phyloP scores from a whole-genome alignment of 352 stramenopile genomes.

The Discostella stelligera region DNA sequence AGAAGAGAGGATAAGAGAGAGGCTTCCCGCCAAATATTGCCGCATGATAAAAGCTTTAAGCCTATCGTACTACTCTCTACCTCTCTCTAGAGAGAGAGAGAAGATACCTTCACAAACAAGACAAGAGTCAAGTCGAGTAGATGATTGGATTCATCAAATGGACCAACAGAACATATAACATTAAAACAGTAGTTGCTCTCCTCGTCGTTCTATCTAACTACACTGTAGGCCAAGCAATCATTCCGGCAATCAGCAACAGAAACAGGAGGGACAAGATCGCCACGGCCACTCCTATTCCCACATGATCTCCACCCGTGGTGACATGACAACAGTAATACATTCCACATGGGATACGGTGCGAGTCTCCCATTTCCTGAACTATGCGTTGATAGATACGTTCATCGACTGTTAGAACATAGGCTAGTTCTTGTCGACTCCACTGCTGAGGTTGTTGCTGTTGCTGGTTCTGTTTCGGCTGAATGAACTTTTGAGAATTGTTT shows the following conservation, averaged over 20 bases:
- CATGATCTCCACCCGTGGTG: constrained; percentile 51
- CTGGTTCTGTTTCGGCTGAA: not conserved
- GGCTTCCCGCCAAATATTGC: too few relatives aligned
- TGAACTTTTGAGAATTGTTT: too few relatives aligned
- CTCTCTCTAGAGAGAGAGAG: too few relatives aligned
- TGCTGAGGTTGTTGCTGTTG: not conserved
- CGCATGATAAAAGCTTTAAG: too few relatives aligned
- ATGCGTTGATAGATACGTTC: constrained; percentile 54
- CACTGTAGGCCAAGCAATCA: constrained; percentile 32
- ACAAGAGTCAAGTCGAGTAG: too few relatives aligned
- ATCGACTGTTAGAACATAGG: constrained; percentile 61
- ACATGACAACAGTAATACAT: constrained; percentile 73
- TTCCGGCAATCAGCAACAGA: constrained; percentile 29
- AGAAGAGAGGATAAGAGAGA: too few relatives aligned
- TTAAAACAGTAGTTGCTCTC: not conserved
- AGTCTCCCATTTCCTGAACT: constrained; percentile 52
- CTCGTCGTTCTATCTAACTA: not conserved
- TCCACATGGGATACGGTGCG: constrained; percentile 44
- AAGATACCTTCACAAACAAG: too few relatives aligned
- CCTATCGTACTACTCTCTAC: too few relatives aligned
- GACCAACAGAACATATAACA: too few relatives aligned
- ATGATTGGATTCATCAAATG: too few relatives aligned
- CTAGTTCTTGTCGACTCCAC: constrained; percentile 15
- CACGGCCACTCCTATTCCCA: constrained; percentile 54
- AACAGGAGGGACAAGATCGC: constrained; percentile 35